Conservation (phyloP, 768 basidiomycete species). For the Exsudoporus frostii region DNA sequence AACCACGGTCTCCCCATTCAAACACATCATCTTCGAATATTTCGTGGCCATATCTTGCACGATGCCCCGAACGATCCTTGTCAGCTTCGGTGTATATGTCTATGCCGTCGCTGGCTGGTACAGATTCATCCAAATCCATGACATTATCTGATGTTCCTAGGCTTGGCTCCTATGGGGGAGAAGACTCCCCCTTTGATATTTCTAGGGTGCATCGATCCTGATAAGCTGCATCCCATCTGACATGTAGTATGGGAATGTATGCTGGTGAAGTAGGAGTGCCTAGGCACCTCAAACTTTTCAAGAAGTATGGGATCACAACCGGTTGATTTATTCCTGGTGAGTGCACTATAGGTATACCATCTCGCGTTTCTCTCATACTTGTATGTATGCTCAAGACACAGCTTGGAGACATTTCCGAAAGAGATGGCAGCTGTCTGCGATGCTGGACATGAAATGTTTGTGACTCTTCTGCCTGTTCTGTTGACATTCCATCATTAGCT, state of each 20-base stretch:
- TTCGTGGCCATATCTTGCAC: not conserved
- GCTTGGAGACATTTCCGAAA: conserved; percentile 70
- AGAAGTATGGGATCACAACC: conserved; percentile 63
- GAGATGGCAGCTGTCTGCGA: conserved; percentile 69
- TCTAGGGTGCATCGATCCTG: conserved; percentile 41
- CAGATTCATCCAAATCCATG: not conserved
- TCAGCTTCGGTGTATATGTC: conserved; percentile 69
- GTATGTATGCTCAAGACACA: conserved; percentile 47
- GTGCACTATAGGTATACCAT: not conserved
- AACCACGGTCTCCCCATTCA: not conserved
- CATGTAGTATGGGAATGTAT: conserved; percentile 47
- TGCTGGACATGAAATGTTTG: conserved; percentile 68
- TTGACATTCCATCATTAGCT: conserved; percentile 28
- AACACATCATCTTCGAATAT: not conserved
- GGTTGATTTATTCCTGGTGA: conserved; percentile 77
- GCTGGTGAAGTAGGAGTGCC: conserved; percentile 73
- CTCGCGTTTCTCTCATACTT: not conserved
- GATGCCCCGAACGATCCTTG: conserved; percentile 56
- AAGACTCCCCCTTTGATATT: conserved; percentile 67
- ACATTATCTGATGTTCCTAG: conserved; percentile 27
- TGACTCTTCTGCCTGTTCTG: not conserved
- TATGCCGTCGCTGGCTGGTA: conserved; percentile 78
- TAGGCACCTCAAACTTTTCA: conserved; percentile 67
- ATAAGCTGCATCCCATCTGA: not conserved
- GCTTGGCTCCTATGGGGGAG: conserved; percentile 75